A percentile compares a stretch with the other conserved stretches of the same genome.
Evolutionary conservation across 73 alveolate species (phyloP).

Genomic region (Durusdinium trenchii): DNA sequence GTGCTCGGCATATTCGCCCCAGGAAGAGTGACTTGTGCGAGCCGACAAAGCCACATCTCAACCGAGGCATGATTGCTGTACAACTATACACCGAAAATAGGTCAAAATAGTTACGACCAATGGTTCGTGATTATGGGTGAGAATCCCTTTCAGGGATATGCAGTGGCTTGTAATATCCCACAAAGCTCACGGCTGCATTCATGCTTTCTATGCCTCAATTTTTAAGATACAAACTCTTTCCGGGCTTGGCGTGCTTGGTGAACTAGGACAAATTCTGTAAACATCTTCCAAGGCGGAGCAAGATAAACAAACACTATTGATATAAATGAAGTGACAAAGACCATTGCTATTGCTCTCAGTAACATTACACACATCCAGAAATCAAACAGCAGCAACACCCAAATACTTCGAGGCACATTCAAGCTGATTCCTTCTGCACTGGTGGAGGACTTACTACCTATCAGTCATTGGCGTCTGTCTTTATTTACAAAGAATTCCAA

Average conservation of each 20-base stretch:
- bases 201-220: too few relatives aligned
- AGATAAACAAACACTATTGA: too few relatives aligned
- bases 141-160: constrained; percentile 16
- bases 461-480: too few relatives aligned
- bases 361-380: too few relatives aligned
- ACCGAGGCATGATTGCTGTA: neutral
- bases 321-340: too few relatives aligned
- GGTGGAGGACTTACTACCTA: neutral
- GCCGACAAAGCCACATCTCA: constrained; percentile 31
- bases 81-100: too few relatives aligned
- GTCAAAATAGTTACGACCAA: neutral
- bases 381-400: neutral
- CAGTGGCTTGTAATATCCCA: constrained; percentile 30
- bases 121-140: neutral
- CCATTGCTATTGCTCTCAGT: too few relatives aligned
- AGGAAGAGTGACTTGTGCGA: constrained; percentile 36
- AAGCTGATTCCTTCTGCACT: neutral
- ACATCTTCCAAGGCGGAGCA: too few relatives aligned
- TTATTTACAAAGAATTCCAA: too few relatives aligned
- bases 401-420: neutral
- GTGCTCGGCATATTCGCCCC: neutral
- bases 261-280: too few relatives aligned
- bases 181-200: constrained; percentile 28
- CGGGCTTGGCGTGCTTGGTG: too few relatives aligned
- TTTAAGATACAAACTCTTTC: too few relatives aligned